Evolutionary conservation across 495 filamentous ascomycete genomes (phyloP).

Genomic region (Lepraria neglecta): DNA sequence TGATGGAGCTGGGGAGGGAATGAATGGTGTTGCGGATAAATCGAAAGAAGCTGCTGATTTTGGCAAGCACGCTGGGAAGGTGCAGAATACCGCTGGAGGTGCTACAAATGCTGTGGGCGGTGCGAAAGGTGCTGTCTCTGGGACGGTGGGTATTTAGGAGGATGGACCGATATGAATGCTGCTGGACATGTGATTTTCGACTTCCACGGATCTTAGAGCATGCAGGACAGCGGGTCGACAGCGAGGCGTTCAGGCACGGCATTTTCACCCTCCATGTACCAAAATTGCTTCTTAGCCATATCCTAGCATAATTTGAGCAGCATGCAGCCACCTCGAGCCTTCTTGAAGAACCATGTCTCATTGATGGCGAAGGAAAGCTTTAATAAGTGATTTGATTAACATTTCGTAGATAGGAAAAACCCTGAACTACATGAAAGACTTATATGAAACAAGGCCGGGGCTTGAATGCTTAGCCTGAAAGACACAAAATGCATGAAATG

Average conservation of each 20-base stretch:
- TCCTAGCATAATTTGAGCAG: neutral
- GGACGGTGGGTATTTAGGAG: neutral
- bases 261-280: neutral
- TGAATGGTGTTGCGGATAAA: constrained; percentile 26
- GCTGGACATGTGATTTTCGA: neutral
- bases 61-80: constrained; percentile 28
- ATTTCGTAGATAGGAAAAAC: too few relatives aligned
- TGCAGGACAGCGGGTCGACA: neutral
- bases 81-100: constrained; percentile 26
- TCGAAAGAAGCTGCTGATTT: constrained; percentile 45
- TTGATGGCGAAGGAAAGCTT: too few relatives aligned
- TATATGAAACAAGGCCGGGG: too few relatives aligned
- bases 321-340: too few relatives aligned
- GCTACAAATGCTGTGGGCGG: constrained; percentile 17
- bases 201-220: neutral
- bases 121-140: constrained; percentile 15
- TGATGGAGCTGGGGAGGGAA: neutral
- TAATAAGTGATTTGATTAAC: too few relatives aligned
- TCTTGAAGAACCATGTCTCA: too few relatives aligned
- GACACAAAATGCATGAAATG: too few relatives aligned
- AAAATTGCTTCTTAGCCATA: neutral
- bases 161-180: neutral
- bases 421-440: too few relatives aligned
- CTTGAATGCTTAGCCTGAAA: too few relatives aligned
- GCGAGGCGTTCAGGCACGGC: constrained; percentile 14